Percentiles rank a stretch among this genome's conserved stretches.
These are phyloP conservation scores for Tolypocladium guangdongense DNA, from an alignment of 2,329 filamentous ascomycete genomes.

Conservation along the genomic window DNA sequence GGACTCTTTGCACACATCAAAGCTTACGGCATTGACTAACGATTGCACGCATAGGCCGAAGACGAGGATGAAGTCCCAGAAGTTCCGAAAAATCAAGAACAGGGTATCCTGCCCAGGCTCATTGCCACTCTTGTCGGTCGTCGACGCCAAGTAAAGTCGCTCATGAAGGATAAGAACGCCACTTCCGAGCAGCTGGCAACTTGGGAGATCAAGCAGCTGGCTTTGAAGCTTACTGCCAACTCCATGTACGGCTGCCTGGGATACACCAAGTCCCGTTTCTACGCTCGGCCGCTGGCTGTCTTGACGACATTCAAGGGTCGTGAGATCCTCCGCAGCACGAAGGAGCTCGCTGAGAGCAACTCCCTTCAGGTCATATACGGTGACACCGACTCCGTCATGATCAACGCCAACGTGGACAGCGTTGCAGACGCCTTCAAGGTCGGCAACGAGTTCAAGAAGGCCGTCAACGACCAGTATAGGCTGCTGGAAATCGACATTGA, in stretches of 20 bases:
- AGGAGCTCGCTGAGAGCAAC: slow-evolving; percentile 85
- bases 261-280: slow-evolving; percentile 94
- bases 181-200: slow-evolving; percentile 79
- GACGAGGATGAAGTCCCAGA: slow-evolving; percentile 86
- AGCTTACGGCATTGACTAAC: slow-evolving; percentile 6
- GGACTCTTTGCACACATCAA: slow-evolving; percentile 11
- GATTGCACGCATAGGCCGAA: slow-evolving; percentile 28
- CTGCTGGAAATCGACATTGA: slow-evolving; percentile 97
- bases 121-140: slow-evolving; percentile 87
- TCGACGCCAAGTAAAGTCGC: slow-evolving; percentile 81
- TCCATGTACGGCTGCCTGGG: slow-evolving; percentile 99
- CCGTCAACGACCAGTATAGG: slow-evolving; percentile 88
- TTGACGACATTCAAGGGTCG: slow-evolving; percentile 95
- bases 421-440: slow-evolving; percentile 84
- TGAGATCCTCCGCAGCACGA: slow-evolving; percentile 93
- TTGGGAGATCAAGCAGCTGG: slow-evolving; percentile 97
- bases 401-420: slow-evolving; percentile 95
- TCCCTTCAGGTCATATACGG: slow-evolving; percentile 94
- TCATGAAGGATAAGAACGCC: slow-evolving; percentile 91
- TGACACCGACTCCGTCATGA: slow-evolving; percentile 99
- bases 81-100: slow-evolving; percentile 65
- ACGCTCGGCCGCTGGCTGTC: slow-evolving; percentile 86
- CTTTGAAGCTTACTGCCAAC: slow-evolving; percentile 93
- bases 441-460: slow-evolving; percentile 86
- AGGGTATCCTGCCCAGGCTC: slow-evolving; percentile 79